A percentile compares a stretch with the other conserved stretches of the same genome.
Evolutionary conservation across 257 asterid species (phyloP).

Genomic region (Solanum chilense): DNA sequence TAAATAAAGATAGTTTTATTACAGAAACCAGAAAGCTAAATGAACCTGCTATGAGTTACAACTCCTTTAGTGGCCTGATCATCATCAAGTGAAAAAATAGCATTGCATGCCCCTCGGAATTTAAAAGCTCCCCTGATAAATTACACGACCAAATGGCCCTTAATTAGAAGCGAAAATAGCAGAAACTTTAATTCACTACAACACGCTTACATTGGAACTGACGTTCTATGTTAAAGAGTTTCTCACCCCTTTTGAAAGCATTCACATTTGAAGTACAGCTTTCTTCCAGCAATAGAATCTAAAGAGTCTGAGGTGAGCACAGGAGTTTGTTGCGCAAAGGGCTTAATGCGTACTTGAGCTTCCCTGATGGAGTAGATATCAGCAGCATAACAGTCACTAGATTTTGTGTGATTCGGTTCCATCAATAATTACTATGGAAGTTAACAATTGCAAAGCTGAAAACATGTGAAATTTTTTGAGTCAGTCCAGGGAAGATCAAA

Average conservation of each 20-base stretch:
- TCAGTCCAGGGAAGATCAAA: background rate
- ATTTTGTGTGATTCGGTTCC: constrained; percentile 32
- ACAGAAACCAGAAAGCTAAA: background rate
- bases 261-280: constrained; percentile 77
- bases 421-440: constrained; percentile 12
- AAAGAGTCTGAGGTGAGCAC: constrained; percentile 65
- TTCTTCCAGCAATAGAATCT: constrained; percentile 57
- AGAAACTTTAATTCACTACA: background rate
- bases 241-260: constrained; percentile 94
- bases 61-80: constrained; percentile 78
- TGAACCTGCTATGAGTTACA: constrained; percentile 88
- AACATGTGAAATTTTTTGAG: background rate
- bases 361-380: constrained; percentile 58
- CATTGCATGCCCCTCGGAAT: constrained; percentile 93
- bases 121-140: constrained; percentile 77
- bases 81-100: constrained; percentile 72
- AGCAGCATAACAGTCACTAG: constrained; percentile 53
- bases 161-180: background rate
- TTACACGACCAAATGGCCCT: background rate
- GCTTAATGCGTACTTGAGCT: constrained; percentile 54
- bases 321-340: constrained; percentile 55
- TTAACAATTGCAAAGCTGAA: background rate
- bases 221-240: background rate
- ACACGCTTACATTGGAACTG: background rate
- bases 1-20: background rate